Evolutionary conservation across 352 stramenopile genomes (phyloP).

Genomic region (Pythium vanterpoolii): DNA sequence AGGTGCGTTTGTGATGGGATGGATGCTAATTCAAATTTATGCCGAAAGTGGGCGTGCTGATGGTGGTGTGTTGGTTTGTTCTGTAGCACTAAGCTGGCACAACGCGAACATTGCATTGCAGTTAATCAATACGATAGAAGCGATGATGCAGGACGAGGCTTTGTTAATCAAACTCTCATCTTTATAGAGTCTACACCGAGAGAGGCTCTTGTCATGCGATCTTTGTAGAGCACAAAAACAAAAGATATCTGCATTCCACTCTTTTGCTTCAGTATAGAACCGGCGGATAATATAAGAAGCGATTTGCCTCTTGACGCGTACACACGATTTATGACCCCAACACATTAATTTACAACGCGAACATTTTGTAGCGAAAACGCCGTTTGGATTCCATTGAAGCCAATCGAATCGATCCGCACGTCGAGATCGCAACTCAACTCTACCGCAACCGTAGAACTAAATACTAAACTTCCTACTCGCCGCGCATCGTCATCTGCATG

Average conservation of each 20-base stretch:
- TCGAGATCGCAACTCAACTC: slow-evolving; percentile 16
- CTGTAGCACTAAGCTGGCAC: not conserved
- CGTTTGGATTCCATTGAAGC: slow-evolving; percentile 13
- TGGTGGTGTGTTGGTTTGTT: not conserved
- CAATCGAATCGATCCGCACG: slow-evolving; percentile 18
- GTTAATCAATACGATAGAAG: not conserved
- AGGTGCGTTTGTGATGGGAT: slow-evolving; percentile 31
- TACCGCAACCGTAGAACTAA: slow-evolving; percentile 14
- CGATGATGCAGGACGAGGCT: not conserved
- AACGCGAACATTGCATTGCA: no score
- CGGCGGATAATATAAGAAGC: no score
- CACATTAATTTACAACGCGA: slow-evolving; percentile 2
- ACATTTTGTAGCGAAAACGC: slow-evolving; percentile 1
- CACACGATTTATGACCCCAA: no score
- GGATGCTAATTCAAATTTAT: not conserved
- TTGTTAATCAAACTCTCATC: not conserved
- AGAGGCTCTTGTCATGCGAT: not conserved
- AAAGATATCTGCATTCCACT: no score
- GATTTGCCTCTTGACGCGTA: no score
- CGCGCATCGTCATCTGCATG: not conserved
- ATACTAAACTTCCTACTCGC: slow-evolving; percentile 8
- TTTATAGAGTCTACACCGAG: not conserved
- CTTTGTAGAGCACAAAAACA: not conserved
- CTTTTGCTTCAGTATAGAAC: no score
- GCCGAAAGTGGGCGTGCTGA: not conserved